Evolutionary conservation across 768 basidiomycete genomes (phyloP), one percentile per base, ranked within the genome.

Genomic region (Neoboletus subvelutipes): DNA sequence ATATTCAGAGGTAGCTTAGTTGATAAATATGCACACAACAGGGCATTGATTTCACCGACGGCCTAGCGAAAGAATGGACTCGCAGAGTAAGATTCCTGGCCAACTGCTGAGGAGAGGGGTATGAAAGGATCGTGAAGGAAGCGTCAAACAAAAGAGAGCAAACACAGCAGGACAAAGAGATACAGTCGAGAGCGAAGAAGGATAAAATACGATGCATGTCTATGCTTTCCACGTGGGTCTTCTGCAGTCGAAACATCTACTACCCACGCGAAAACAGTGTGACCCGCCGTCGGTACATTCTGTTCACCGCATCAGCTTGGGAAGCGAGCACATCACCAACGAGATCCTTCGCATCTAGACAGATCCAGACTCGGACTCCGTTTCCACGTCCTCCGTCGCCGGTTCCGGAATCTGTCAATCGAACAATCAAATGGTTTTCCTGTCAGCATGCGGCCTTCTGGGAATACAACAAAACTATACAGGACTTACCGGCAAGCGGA

Each of bases 401-500:
- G 18, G 42, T 20, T 61, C 59, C 5, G 59, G 34, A 26, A 61
- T 51, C 47, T 61, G 48, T 41, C 17, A 3, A 33, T 26, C 36
- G 1, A 34, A 26, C 17, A 3, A 33, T 26, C 36, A 2, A 34
- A 26, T 5, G 5, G 10, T 20, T 2, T 10, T 17, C 13, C 12
- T 4, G 5, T 33, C 33, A 51, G 31, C n/a, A 26, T 3, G 5
- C 22, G 8, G 9, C 18, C 26, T 4, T 42, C n/a, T 6, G n/a
- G 22, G 22, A 12, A 18, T 4, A 18, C 41, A 15, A 22, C 10
- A 8, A 1, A 2, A 18, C 29, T 11, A 22, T 11, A 37, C 12
- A 3, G 18, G 12, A 56, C 59, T 31, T 6, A 61, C 61, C 33
- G 55, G 52, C 20, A 62, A 22, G 11, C 61, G 59, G 13, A 50